These are phyloP conservation scores for Forsythia viridissima DNA, from an alignment of 257 asterid genomes.

Conservation along the genomic window DNA sequence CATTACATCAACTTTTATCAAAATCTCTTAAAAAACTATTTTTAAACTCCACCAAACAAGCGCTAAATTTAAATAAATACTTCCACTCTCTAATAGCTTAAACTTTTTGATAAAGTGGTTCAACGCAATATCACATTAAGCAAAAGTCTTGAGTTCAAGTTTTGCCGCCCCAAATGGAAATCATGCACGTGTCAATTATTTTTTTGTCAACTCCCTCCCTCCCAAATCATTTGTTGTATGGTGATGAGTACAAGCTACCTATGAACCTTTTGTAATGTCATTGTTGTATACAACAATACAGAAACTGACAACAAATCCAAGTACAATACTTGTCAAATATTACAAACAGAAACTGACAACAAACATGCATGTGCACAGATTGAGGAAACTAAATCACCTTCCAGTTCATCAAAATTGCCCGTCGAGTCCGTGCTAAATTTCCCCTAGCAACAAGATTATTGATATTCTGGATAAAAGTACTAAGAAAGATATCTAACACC, in stretches of 20 bases:
- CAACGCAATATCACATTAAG: neutral
- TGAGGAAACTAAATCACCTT: slow-evolving; percentile 52
- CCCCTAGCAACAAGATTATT: slow-evolving; percentile 64
- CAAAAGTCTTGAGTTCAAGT: neutral
- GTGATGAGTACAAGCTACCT: neutral
- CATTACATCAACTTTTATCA: no score
- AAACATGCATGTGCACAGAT: slow-evolving; percentile 19
- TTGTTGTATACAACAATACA: neutral
- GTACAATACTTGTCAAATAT: neutral
- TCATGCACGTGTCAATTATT: neutral
- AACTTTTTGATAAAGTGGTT: neutral
- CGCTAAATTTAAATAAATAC: no score
- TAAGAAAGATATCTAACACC: slow-evolving; percentile 57
- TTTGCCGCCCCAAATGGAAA: neutral
- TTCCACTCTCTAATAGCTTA: no score
- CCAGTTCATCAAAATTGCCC: slow-evolving; percentile 83
- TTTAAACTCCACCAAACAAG: no score
- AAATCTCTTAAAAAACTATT: no score
- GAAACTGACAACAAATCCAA: neutral
- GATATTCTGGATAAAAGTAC: slow-evolving; percentile 56
- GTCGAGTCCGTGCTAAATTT: slow-evolving; percentile 61
- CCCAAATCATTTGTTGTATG: neutral
- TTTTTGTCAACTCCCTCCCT: neutral
- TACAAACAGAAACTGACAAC: slow-evolving; percentile 1
- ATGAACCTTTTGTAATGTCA: neutral